These are phyloP conservation scores for Cymbopogon flexuosus DNA, from an alignment of 202 grass and related monocot genomes.

Conservation along the genomic window DNA sequence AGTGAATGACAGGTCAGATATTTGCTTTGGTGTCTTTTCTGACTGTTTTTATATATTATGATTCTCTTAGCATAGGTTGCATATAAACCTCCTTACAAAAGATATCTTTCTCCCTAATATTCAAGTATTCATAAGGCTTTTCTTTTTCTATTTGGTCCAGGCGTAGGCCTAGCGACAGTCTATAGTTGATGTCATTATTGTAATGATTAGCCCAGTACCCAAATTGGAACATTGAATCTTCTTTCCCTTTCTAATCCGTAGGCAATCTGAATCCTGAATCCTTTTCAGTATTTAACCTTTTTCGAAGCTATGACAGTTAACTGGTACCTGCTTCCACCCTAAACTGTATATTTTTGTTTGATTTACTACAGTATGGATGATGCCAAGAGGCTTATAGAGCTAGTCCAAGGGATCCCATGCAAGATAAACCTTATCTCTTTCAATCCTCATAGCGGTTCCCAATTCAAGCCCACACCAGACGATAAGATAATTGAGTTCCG, in stretches of 20 bases:
- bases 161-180: background rate
- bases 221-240: background rate
- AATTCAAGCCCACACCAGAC: constrained; percentile 73
- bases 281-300: background rate
- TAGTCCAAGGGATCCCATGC: constrained; percentile 72
- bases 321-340: background rate
- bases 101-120: background rate
- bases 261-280: background rate
- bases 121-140: background rate
- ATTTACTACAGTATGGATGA: constrained; percentile 57
- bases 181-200: background rate
- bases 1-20: constrained; percentile 82
- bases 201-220: background rate
- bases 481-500: constrained; percentile 88
- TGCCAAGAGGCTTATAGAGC: constrained; percentile 71
- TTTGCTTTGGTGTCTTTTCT: background rate
- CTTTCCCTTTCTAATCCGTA: background rate
- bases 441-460: constrained; percentile 73
- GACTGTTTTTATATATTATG: background rate
- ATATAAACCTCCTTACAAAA: background rate
- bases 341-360: background rate
- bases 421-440: constrained; percentile 95
- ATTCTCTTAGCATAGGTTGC: background rate
- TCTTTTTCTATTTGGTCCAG: background rate
- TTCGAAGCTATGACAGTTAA: constrained; percentile 4